Evolutionary conservation across 495 filamentous ascomycete species (phyloP), one percentile per base, ranked within the genome.

Genomic region (Aspergillus olivimuriae): DNA sequence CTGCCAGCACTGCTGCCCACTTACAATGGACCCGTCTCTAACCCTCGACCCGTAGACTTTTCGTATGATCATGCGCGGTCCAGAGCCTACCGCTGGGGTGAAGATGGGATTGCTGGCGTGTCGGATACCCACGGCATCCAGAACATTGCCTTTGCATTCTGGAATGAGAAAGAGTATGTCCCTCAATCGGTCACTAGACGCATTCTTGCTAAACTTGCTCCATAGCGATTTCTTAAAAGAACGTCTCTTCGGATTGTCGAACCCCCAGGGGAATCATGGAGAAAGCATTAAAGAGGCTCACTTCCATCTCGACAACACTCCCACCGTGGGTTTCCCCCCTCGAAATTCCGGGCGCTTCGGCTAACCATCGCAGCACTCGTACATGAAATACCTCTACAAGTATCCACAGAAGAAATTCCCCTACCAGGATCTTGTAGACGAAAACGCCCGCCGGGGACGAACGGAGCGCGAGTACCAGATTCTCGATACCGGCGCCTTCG

Each of bases 371-470:
- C 58, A 89, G 84, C 91, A 97, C 65, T 95, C 91, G 16, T 97
- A 97, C 70, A 97, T 97, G 91, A 97, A 97, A 63, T 92, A 79
- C 55, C 82, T 95, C 49, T 97, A 97, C 76, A 97, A 96, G 63
- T 94, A 95, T 53, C 91, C 91, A 1, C 91, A 97, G 68, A 74
- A 75, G 54, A 78, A 83, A 35, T 97, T 97, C 52, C 91, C 91
- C 2, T 97, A 97, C 62, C 76, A 95, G 54, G 79, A 94, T 47
- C 68, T 97, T 14, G 65, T 92, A 26, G 72, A 86, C 43, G 86
- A 91, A 56, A 97, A 95, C 57, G 86, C 82, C 20, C 77, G 72
- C 42, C 84, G 89, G 15, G 71, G 75, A 32, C 84, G 79, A 52
- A 51, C 76, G 44, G 91, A 94, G 31, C 78, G 74, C 20, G 91